phyloP scores from a whole-genome alignment of 352 stramenopile species.

The Phytophthora pseudosyringae region DNA sequence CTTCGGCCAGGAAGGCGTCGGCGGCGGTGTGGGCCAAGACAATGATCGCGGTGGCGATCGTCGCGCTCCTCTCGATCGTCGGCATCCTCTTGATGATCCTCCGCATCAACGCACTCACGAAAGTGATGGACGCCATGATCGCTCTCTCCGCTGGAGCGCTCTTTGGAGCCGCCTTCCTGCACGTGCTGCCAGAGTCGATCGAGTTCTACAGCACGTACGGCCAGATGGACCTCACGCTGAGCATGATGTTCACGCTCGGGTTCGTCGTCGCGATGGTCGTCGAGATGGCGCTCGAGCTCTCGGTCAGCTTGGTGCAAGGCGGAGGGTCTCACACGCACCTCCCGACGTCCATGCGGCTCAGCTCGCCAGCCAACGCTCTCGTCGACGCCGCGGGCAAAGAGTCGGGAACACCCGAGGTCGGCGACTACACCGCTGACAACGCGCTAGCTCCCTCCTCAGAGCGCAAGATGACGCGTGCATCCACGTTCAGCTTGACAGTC shows the following conservation, averaged over 20 bases:
- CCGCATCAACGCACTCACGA: slow-evolving; percentile 31
- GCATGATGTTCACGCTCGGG: slow-evolving; percentile 63
- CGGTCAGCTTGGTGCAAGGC: slow-evolving; percentile 39
- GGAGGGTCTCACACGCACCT: slow-evolving; percentile 30
- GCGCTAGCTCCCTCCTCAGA: slow-evolving; percentile 4
- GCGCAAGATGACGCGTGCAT: slow-evolving; percentile 23
- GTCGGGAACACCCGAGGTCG: slow-evolving; percentile 31
- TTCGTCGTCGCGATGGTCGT: slow-evolving; percentile 73
- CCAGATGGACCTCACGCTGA: slow-evolving; percentile 63
- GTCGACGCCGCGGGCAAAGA: slow-evolving; percentile 27
- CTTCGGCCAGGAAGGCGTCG: slow-evolving; percentile 30
- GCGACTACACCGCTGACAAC: slow-evolving; percentile 23
- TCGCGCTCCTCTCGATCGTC: slow-evolving; percentile 51
- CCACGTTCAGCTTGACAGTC: slow-evolving; percentile 39
- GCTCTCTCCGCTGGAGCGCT: slow-evolving; percentile 72
- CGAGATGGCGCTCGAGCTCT: slow-evolving; percentile 57
- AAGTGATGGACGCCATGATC: slow-evolving; percentile 54
- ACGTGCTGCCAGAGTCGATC: slow-evolving; percentile 80
- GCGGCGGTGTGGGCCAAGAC: slow-evolving; percentile 45
- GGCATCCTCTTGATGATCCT: slow-evolving; percentile 48
- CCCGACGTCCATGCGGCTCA: slow-evolving; percentile 37
- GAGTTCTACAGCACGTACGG: slow-evolving; percentile 62
- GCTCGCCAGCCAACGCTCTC: slow-evolving; percentile 7
- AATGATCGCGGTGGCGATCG: slow-evolving; percentile 44
- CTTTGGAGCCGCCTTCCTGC: slow-evolving; percentile 76